Evolutionary conservation across 768 basidiomycete genomes (phyloP), one percentile per base, ranked within the genome.

Genomic region (Suillus variegatus): DNA sequence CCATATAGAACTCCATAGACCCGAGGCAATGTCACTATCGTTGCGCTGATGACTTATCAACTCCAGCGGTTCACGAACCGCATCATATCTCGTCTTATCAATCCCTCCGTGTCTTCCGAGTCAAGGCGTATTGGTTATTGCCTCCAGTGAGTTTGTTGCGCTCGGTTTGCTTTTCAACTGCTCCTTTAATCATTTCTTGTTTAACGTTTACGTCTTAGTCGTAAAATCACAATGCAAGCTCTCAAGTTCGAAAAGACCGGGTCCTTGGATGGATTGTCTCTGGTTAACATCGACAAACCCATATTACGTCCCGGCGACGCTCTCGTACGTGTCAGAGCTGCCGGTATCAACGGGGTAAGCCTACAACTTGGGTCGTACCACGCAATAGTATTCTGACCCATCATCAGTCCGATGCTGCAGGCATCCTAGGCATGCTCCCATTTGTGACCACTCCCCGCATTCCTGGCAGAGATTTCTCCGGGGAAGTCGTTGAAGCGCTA

Each of bases 321-420:
- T 14, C 70, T 77, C 9, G 67, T 77, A 61, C 71, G 69, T 12
- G 72, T 79, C 5, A 77, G 63, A 60, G 76, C 76, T 38, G 76
- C 76, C 18, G 78, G 76, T 8, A 68, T 77, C 62, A 77, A 79
- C 18, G 70, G 73, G 40, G 76, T 79, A 46, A 67, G 78, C n/a
- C 4, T 41, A 41, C 28, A 10, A 41, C 25, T 22, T 12, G 6
- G 40, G 10, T 38, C 52, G 36, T 25, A 25, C 20, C 28, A 18
- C 35, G 20, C 12, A 41, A 52, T 1, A 43, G 13, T 51, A 25
- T 7, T 8, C 47, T 41, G 22, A 51, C 22, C 20, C 16, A 64
- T 63, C 25, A 35, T 41, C 55, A 76, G 75, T 76, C 76, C 14
- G 75, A 77, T 22, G 72, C 76, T 28, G 75, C 75, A 8, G 75